Percentiles rank a stretch among this genome's conserved stretches.
Conservation (phyloP, 371 early-diverging fungal genomes). For the Lichtheimia hyalospora region DNA sequence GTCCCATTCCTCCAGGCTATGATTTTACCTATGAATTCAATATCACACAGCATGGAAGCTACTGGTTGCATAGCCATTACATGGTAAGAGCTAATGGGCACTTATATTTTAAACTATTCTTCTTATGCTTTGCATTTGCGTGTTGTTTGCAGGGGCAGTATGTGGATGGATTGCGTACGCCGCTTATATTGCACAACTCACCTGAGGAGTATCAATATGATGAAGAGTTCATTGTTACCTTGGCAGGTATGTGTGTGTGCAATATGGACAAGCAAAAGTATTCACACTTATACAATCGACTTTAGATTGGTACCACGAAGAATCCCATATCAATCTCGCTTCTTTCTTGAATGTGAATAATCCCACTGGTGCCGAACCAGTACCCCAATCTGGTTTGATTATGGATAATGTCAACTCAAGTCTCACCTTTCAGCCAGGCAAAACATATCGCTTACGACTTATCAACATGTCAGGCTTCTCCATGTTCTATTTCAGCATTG, state of each 20-base stretch:
- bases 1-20: constrained; percentile 39
- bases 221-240: constrained; percentile 61
- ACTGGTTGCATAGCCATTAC: constrained; percentile 76
- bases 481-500: constrained; percentile 77
- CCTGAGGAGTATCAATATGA: constrained; percentile 69
- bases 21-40: constrained; percentile 67
- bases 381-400: constrained; percentile 63
- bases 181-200: constrained; percentile 69
- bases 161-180: constrained; percentile 78
- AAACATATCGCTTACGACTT: constrained; percentile 81
- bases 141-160: constrained; percentile 80
- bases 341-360: constrained; percentile 57
- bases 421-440: constrained; percentile 65
- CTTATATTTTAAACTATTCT: too few relatives aligned
- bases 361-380: constrained; percentile 68
- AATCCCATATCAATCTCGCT: constrained; percentile 41
- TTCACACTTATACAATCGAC: background rate
- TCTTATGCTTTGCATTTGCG: too few relatives aligned
- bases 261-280: background rate
- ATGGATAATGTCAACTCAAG: constrained; percentile 46
- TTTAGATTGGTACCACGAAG: constrained; percentile 67
- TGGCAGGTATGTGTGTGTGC: constrained; percentile 43
- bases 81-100: constrained; percentile 21
- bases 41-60: constrained; percentile 68
- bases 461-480: constrained; percentile 78